phyloP scores from a whole-genome alignment of 495 filamentous ascomycete genomes.

The Penicillium roqueforti region DNA sequence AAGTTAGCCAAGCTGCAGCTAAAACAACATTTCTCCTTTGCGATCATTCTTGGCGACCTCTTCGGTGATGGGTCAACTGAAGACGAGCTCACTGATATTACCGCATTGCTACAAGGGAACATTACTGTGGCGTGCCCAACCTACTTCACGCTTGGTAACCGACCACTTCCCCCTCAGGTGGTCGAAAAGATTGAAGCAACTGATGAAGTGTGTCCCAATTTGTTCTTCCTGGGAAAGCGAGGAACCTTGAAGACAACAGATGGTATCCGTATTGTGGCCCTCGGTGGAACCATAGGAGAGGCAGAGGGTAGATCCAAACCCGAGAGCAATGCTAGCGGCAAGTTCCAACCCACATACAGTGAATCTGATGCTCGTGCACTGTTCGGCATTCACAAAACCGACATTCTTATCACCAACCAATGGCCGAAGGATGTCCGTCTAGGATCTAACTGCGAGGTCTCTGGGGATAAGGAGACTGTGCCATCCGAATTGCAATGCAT shows the following conservation, averaged over 20 bases:
- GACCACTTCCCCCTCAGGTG: constrained; percentile 61
- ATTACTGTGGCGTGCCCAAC: constrained; percentile 72
- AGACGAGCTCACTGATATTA: constrained; percentile 53
- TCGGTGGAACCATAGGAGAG: constrained; percentile 57
- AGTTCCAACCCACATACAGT: constrained; percentile 49
- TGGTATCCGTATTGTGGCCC: constrained; percentile 74
- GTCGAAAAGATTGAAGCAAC: constrained; percentile 67
- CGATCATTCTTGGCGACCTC: constrained; percentile 77
- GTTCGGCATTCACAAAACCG: constrained; percentile 66
- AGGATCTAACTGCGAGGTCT: constrained; percentile 53
- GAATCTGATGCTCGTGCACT: constrained; percentile 71
- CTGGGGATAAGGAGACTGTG: constrained; percentile 33
- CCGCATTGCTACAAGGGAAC: constrained; percentile 61
- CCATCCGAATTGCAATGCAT: constrained; percentile 52
- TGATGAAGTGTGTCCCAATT: constrained; percentile 81
- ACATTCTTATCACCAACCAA: constrained; percentile 78
- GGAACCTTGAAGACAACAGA: constrained; percentile 83
- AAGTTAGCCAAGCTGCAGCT: constrained; percentile 73
- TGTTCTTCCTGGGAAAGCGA: constrained; percentile 83
- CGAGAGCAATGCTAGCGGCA: constrained; percentile 23
- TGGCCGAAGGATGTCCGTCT: constrained; percentile 74
- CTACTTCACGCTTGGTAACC: constrained; percentile 77
- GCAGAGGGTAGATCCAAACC: constrained; percentile 17
- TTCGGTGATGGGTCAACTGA: constrained; percentile 53
- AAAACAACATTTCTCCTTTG: constrained; percentile 83